Percentiles rank a stretch among this genome's conserved stretches.
Conservation (phyloP, 352 stramenopile genomes). For the Phytopythium sindhum region DNA sequence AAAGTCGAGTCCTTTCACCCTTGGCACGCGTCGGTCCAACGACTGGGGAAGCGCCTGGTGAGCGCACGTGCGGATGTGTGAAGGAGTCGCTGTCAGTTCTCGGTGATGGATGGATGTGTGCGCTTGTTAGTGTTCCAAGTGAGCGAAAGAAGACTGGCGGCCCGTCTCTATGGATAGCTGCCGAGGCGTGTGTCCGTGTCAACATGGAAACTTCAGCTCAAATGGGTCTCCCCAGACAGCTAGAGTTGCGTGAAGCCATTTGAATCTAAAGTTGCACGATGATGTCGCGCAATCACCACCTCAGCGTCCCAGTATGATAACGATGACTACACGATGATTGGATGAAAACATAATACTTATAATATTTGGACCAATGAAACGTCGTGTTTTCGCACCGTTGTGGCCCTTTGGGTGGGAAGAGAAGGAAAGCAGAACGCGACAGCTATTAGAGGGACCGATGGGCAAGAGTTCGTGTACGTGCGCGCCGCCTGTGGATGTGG, state of each 20-base stretch:
- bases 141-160: background rate
- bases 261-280: background rate
- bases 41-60: too few species aligned
- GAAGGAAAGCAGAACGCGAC: conserved; percentile 3
- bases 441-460: conserved; percentile 8
- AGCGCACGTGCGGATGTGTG: too few species aligned
- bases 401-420: background rate
- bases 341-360: background rate
- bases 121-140: background rate
- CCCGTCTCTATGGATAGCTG: too few species aligned
- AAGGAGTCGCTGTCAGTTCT: background rate
- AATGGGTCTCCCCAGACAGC: background rate
- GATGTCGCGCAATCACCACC: background rate
- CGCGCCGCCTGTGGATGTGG: background rate
- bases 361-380: background rate
- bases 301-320: background rate
- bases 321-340: background rate
- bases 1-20: too few species aligned
- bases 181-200: too few species aligned
- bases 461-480: conserved; percentile 17
- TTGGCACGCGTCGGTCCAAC: too few species aligned
- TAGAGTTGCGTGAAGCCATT: background rate
- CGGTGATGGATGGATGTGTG: background rate
- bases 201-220: background rate
- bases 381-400: conserved; percentile 1